phyloP scores from a whole-genome alignment of 2,329 filamentous ascomycete genomes.

The Xylaria sp. region DNA sequence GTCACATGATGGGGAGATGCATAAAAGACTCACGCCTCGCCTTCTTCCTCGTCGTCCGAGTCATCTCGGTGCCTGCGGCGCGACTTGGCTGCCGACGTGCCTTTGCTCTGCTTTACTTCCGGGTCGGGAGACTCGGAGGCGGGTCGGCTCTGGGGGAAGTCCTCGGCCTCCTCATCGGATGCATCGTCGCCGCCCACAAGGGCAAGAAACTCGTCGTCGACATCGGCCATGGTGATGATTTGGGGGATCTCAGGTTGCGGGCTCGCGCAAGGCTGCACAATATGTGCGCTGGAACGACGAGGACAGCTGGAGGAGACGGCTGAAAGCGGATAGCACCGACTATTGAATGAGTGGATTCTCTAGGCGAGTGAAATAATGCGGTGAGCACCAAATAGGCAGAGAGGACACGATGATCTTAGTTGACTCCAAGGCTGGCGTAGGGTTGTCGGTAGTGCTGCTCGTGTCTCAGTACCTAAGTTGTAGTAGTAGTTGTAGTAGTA shows the following conservation, averaged over 20 bases:
- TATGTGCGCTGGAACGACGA: not conserved
- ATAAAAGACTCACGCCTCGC: conserved; percentile 72
- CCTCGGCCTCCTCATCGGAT: conserved; percentile 61
- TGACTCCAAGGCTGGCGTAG: too few relatives aligned
- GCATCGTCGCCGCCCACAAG: conserved; percentile 79
- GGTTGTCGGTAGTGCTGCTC: too few relatives aligned
- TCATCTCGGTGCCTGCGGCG: conserved; percentile 62
- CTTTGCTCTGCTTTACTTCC: conserved; percentile 43
- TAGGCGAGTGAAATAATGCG: not conserved
- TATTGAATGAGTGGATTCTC: not conserved
- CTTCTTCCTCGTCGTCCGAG: conserved; percentile 77
- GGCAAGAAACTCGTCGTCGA: conserved; percentile 92
- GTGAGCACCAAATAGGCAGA: too few relatives aligned
- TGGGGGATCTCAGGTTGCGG: not conserved
- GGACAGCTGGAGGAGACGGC: not conserved
- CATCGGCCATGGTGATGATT: conserved; percentile 73
- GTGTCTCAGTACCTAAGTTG: too few relatives aligned
- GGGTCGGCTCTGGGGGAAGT: conserved; percentile 59
- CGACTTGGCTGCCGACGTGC: conserved; percentile 51
- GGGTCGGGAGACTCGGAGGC: conserved; percentile 59
- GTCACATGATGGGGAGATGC: conserved; percentile 36
- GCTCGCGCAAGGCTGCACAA: conserved; percentile 13
- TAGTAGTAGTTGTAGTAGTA: too few relatives aligned
- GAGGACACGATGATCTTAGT: not conserved
- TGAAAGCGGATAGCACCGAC: not conserved